phyloP scores from a whole-genome alignment of 306 rosid species.

The Dicorynia guianensis region DNA sequence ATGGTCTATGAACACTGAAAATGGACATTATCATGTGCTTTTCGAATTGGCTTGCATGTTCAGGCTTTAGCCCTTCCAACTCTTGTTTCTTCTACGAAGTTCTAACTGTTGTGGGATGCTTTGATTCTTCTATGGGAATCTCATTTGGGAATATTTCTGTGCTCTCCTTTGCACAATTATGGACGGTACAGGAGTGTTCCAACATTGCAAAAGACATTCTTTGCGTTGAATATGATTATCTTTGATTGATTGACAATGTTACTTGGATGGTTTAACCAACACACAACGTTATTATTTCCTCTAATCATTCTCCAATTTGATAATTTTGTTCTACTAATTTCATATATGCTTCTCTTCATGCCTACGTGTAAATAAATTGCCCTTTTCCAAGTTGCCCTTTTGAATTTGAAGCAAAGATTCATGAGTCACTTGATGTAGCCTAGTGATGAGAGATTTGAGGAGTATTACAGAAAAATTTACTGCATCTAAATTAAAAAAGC shows the following conservation, averaged over 20 bases:
- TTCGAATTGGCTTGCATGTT: not conserved
- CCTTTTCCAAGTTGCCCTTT: too few relatives aligned
- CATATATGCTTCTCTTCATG: not conserved
- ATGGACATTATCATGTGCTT: constrained; percentile 17
- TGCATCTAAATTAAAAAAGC: too few relatives aligned
- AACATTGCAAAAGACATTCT: not conserved
- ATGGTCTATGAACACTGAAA: not conserved
- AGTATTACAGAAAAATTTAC: too few relatives aligned
- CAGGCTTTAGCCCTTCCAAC: constrained; percentile 23
- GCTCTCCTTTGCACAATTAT: not conserved
- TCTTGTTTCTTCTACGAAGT: constrained; percentile 15
- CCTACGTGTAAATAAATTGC: not conserved
- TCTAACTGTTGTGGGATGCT: constrained; percentile 1
- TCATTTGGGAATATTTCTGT: not conserved
- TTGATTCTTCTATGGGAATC: not conserved
- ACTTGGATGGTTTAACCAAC: not conserved
- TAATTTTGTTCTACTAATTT: too few relatives aligned
- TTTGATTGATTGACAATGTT: constrained; percentile 10
- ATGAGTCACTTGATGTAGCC: too few relatives aligned
- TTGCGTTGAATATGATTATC: not conserved
- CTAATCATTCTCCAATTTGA: not conserved
- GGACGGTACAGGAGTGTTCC: constrained; percentile 28
- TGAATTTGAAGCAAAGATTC: too few relatives aligned
- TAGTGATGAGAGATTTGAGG: too few relatives aligned
- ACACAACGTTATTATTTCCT: not conserved